Percentiles rank a stretch among this genome's conserved stretches.
These are phyloP conservation scores for Rhodosporidiobolus odoratus DNA, from an alignment of 768 basidiomycete genomes.

Conservation along the genomic window DNA sequence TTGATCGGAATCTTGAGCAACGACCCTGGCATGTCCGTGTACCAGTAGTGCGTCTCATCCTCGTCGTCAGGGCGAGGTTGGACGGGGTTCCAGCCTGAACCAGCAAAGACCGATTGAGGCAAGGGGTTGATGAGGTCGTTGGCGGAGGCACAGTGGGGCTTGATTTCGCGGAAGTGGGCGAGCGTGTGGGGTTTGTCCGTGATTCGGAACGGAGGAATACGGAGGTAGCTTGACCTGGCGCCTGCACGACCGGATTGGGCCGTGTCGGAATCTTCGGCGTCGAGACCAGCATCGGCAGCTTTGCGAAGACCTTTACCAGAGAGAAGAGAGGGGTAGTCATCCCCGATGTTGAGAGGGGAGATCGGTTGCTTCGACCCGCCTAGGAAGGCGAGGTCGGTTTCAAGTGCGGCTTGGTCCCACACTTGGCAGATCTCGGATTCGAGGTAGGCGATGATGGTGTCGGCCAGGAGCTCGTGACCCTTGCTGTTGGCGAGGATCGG, in stretches of 20 bases:
- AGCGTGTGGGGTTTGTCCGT: conserved; percentile 53
- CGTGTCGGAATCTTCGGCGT: conserved; percentile 39
- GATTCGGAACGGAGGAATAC: conserved; percentile 69
- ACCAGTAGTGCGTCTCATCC: conserved; percentile 77
- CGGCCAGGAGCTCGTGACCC: conserved; percentile 83
- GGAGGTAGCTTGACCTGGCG: conserved; percentile 48
- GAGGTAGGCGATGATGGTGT: conserved; percentile 84
- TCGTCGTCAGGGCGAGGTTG: conserved; percentile 49
- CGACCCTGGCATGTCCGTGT: conserved; percentile 76
- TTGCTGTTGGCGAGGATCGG: conserved; percentile 68
- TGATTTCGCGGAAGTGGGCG: conserved; percentile 68
- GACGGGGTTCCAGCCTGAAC: conserved; percentile 80
- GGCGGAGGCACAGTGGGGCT: conserved; percentile 89
- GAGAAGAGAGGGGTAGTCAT: conserved; percentile 39
- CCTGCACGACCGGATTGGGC: conserved; percentile 21
- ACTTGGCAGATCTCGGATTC: conserved; percentile 80
- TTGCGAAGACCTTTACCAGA: conserved; percentile 43
- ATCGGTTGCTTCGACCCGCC: conserved; percentile 25
- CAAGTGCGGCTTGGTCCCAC: conserved; percentile 55
- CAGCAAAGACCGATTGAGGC: conserved; percentile 87
- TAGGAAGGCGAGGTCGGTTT: conserved; percentile 40
- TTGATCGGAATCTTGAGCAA: conserved; percentile 75
- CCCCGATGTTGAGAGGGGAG: conserved; percentile 31
- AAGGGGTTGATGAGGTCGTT: conserved; percentile 97
- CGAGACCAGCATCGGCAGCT: conserved; percentile 40